Evolutionary conservation across 148 eudicot genomes (phyloP).

Genomic region (Polygonum aviculare): DNA sequence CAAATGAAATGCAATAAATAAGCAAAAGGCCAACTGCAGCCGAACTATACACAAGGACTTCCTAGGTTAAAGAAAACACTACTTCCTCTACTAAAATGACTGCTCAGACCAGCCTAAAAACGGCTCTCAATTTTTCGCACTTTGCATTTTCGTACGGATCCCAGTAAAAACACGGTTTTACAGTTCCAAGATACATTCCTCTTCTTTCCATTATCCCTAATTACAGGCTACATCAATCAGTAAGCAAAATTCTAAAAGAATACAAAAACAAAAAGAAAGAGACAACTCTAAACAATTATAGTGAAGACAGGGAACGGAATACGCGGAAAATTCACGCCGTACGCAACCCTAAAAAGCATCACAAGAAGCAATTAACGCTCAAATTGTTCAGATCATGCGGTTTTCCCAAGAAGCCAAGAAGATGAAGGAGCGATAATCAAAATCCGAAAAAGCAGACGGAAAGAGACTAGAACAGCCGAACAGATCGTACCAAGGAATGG

Average conservation of each 20-base stretch:
- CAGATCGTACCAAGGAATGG: neutral
- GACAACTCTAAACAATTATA: neutral
- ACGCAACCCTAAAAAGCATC: neutral
- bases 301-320: neutral
- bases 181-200: neutral
- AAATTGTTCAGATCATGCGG: neutral
- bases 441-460: neutral
- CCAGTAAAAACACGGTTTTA: neutral
- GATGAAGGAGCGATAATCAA: neutral
- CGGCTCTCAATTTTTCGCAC: neutral
- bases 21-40: neutral
- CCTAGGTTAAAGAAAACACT: neutral
- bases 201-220: neutral
- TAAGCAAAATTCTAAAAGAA: neutral
- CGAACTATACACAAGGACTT: neutral
- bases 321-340: neutral
- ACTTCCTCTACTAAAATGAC: neutral
- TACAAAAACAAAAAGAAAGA: neutral
- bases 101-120: neutral
- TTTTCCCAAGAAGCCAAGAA: neutral
- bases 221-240: neutral
- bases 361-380: neutral
- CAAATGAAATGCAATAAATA: neutral
- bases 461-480: slow-evolving; percentile 16
- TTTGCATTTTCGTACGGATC: neutral